These are phyloP conservation scores for Aurinia saxatilis DNA, from an alignment of 345 rosid genomes.

Conservation along the genomic window DNA sequence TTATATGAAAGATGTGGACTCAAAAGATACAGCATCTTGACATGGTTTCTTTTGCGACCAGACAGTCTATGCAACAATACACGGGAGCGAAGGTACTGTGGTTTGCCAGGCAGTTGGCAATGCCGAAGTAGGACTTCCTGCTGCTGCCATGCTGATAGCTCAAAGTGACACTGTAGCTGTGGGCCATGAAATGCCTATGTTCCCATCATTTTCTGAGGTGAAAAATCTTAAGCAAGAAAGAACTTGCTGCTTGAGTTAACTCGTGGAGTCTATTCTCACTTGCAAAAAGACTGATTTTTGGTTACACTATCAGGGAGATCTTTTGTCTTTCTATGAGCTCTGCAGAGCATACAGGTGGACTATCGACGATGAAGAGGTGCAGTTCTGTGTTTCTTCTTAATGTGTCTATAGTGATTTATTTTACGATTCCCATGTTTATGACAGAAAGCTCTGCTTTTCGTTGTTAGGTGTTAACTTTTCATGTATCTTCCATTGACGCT, in stretches of 20 bases:
- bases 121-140: conserved; percentile 67
- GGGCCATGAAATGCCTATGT: conserved; percentile 64
- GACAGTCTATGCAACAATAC: conserved; percentile 62
- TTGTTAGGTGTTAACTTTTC: conserved; percentile 55
- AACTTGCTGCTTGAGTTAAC: neutral
- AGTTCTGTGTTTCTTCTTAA: conserved; percentile 7
- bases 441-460: neutral
- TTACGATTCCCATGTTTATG: neutral
- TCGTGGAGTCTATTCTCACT: conserved; percentile 1
- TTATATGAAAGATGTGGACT: neutral
- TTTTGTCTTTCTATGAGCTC: conserved; percentile 74
- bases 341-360: conserved; percentile 73
- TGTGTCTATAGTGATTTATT: neutral
- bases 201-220: conserved; percentile 76
- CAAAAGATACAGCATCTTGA: conserved; percentile 3
- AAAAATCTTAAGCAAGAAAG: conserved; percentile 33
- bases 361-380: conserved; percentile 68
- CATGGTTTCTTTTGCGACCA: conserved; percentile 28
- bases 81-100: conserved; percentile 46
- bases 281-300: conserved; percentile 19
- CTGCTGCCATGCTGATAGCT: conserved; percentile 49
- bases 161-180: conserved; percentile 82
- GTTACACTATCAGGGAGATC: conserved; percentile 54
- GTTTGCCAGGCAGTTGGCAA: conserved; percentile 60
- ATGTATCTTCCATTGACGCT: conserved; percentile 15